These are phyloP conservation scores for Trifolium repens DNA, from an alignment of 306 rosid species.

Conservation along the genomic window DNA sequence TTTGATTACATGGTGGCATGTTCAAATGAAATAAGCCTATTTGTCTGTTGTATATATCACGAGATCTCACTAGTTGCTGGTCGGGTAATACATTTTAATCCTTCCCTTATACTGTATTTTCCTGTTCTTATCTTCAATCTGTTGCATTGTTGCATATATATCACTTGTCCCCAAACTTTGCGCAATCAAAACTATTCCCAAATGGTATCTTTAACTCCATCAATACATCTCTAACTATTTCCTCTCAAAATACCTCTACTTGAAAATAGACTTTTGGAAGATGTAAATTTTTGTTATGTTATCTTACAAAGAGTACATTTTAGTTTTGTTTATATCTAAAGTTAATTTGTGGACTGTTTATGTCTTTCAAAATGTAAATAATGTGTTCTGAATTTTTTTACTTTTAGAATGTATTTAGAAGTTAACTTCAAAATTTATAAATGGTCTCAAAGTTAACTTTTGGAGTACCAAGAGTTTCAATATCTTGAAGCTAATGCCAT, in stretches of 20 bases:
- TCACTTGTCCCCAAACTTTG: not conserved
- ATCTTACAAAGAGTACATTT: not conserved
- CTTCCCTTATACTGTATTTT: not conserved
- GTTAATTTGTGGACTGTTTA: not conserved
- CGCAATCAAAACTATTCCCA: no score
- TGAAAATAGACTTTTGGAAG: not conserved
- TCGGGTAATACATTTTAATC: constrained; percentile 4
- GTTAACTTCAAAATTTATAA: not conserved
- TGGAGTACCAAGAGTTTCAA: not conserved
- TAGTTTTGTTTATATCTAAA: not conserved
- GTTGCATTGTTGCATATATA: not conserved
- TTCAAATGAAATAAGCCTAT: not conserved
- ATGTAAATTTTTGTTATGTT: not conserved
- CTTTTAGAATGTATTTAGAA: not conserved
- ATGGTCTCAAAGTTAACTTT: not conserved
- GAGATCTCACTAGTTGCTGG: not conserved
- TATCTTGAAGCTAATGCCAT: not conserved
- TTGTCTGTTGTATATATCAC: not conserved
- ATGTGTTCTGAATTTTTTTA: not conserved
- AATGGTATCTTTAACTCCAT: no score
- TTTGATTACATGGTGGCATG: not conserved
- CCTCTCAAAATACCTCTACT: no score
- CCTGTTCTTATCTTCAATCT: not conserved
- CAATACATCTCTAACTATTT: no score
- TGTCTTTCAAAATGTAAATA: not conserved